Evolutionary conservation across 345 rosid species (phyloP).

Genomic region (Arabis alpina): DNA sequence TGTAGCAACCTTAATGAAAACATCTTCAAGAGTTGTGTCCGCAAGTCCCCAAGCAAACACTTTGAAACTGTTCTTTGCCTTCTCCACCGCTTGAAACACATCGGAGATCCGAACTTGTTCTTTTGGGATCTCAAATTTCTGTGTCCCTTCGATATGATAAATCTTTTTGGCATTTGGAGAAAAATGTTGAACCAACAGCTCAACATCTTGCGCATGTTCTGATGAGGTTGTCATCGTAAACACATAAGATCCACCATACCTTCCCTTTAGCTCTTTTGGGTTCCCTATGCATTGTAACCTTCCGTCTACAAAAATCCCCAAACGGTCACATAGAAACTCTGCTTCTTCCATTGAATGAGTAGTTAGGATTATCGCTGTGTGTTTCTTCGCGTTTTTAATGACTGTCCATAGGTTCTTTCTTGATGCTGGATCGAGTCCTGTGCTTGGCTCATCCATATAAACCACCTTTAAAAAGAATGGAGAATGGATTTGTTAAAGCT

Average conservation of each 20-base stretch:
- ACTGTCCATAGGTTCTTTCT: conserved; percentile 89
- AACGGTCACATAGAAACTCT: conserved; percentile 82
- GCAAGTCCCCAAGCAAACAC: conserved; percentile 96
- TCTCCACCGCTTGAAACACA: conserved; percentile 80
- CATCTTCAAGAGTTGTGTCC: conserved; percentile 95
- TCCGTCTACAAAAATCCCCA: conserved; percentile 88
- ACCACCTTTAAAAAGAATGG: conserved; percentile 60
- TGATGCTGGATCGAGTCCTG: conserved; percentile 97
- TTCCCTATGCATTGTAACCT: conserved; percentile 93
- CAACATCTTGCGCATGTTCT: conserved; percentile 66
- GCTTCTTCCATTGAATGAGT: conserved; percentile 99
- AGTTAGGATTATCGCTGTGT: conserved; percentile 82
- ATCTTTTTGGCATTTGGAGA: conserved; percentile 73
- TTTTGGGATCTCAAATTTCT: conserved; percentile 94
- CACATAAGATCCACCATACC: conserved; percentile 88
- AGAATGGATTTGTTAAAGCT: not conserved
- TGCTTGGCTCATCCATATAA: conserved; percentile 99
- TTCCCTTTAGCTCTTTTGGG: conserved; percentile 84
- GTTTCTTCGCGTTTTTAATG: conserved; percentile 76
- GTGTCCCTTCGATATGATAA: conserved; percentile 88
- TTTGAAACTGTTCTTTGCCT: conserved; percentile 69
- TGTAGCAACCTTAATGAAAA: conserved; percentile 93
- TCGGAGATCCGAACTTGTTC: conserved; percentile 69
- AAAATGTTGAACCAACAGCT: conserved; percentile 56
- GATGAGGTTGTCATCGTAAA: conserved; percentile 81